Base-by-base conservation (phyloP, 495 filamentous ascomycete genomes). In the Pseudevernia furfuracea region DNA sequence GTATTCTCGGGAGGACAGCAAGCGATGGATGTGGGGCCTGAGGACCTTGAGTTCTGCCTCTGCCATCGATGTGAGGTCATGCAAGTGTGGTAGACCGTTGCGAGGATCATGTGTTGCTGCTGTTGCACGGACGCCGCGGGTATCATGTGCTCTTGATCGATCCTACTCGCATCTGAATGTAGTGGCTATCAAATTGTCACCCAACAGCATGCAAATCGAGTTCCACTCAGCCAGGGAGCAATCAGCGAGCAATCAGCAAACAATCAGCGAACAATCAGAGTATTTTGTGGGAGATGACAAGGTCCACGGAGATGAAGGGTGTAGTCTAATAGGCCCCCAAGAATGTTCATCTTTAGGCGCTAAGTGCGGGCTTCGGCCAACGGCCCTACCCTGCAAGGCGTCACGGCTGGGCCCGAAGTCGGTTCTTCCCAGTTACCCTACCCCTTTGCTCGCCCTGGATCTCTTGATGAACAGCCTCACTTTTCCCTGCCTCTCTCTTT, bases 1-100 rank as follows among this genome's bases (percentile, higher is more conserved):
- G 46, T 43, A 63, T 15, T 67, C 44, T 15, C 73, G 67, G 9
- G 56, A 44, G 17, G 62, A 64, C n/a, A 64, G 62, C n/a, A 64
- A 36, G 56, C 44, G 43, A 46, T 48, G n/a, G 32, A 64, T 25
- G 36, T 64, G 62, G 5, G 56, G 12, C 14, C 25, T 28, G 38
- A 64, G 56, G 8, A 60, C 2, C 21, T 49, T 44, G 32, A 25
- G n/a, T 14, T 9, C 25, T 28, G 58, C 19, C 14, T 15, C 14
- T 19, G 57, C 41, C 62, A 64, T 64, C 1, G 23, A 17, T 32
- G 10, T 6, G 21, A 15, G 30, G 49, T 53, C n/a, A 14, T 53
- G 4, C 30, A 6, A 55, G 52, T 1, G 15, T 55, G 15, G n/a
- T 8, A n/a, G 15, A 36, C 1, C 0, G 30, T 34, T 21, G 52